Evolutionary conservation across 139 green algal genomes (phyloP).

Genomic region (Coelastrella sp.): DNA sequence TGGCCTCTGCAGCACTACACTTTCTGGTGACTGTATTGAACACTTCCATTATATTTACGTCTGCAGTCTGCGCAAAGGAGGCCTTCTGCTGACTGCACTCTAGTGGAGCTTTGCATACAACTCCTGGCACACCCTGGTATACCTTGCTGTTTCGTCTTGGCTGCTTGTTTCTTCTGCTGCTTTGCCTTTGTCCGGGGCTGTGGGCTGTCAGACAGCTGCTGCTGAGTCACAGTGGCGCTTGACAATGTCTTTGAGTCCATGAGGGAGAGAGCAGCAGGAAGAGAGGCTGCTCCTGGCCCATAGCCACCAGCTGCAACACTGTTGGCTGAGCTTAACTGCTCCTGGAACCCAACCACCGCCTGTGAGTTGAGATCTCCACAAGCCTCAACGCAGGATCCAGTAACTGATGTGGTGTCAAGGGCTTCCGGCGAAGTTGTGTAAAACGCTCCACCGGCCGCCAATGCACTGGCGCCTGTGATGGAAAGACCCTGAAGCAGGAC

Average conservation of each 20-base stretch:
- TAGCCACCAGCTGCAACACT: background rate
- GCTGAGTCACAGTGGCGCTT: too few species aligned
- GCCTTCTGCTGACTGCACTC: too few species aligned
- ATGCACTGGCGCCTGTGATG: too few species aligned
- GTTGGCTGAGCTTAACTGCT: background rate
- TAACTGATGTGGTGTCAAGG: background rate
- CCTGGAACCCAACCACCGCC: background rate
- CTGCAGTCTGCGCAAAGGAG: too few species aligned
- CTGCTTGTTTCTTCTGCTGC: background rate
- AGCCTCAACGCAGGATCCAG: background rate
- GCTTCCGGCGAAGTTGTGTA: background rate
- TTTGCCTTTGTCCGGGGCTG: too few species aligned
- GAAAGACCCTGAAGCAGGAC: too few species aligned
- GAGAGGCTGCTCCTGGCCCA: constrained; percentile 12
- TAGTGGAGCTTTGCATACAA: too few species aligned
- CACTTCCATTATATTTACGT: too few species aligned
- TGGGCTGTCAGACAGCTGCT: too few species aligned
- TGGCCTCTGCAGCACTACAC: too few species aligned
- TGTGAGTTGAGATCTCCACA: background rate
- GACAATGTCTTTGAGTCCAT: background rate
- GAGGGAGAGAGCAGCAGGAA: background rate
- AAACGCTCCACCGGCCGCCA: background rate
- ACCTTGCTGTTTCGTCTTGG: too few species aligned
- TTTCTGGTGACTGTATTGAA: too few species aligned
- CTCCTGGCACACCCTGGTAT: background rate